Evolutionary conservation across 495 filamentous ascomycete species (phyloP).

Genomic region (Penicillium tannophilum): DNA sequence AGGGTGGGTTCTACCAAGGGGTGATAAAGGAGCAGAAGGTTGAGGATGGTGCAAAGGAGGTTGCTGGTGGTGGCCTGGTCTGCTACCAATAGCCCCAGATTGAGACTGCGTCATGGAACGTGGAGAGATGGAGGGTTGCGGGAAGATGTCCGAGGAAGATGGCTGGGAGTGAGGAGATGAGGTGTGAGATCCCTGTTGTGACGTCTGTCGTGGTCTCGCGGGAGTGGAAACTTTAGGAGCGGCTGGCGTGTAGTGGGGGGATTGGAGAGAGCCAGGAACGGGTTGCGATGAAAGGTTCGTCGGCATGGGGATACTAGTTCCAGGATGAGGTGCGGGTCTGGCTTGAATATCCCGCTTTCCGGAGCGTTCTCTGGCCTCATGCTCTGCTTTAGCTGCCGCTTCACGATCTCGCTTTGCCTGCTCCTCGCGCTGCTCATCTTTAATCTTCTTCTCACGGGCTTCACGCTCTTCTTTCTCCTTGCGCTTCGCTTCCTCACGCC

Average conservation of each 20-base stretch:
- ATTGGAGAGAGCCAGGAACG: constrained; percentile 53
- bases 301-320: constrained; percentile 51
- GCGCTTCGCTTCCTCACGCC: constrained; percentile 60
- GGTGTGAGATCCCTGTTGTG: constrained; percentile 76
- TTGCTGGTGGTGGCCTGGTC: constrained; percentile 35
- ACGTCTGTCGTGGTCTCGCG: constrained; percentile 70
- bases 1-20: constrained; percentile 54
- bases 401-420: constrained; percentile 55
- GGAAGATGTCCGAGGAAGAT: constrained; percentile 38
- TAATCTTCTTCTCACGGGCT: constrained; percentile 64
- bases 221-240: constrained; percentile 83
- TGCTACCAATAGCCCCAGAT: constrained; percentile 33
- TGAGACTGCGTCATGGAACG: constrained; percentile 42
- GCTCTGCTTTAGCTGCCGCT: constrained; percentile 47
- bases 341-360: constrained; percentile 47
- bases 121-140: constrained; percentile 44
- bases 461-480: constrained; percentile 79
- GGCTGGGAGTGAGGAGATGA: constrained; percentile 61
- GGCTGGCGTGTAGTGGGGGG: constrained; percentile 78
- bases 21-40: constrained; percentile 55
- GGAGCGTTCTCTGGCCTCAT: constrained; percentile 47
- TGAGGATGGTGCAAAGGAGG: constrained; percentile 52
- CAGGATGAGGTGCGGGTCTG: constrained; percentile 47
- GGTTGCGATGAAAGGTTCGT: constrained; percentile 52
- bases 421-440: constrained; percentile 68